Conservation (phyloP, 139 green algal genomes). For the Chlamydomonas sphaeroides region DNA sequence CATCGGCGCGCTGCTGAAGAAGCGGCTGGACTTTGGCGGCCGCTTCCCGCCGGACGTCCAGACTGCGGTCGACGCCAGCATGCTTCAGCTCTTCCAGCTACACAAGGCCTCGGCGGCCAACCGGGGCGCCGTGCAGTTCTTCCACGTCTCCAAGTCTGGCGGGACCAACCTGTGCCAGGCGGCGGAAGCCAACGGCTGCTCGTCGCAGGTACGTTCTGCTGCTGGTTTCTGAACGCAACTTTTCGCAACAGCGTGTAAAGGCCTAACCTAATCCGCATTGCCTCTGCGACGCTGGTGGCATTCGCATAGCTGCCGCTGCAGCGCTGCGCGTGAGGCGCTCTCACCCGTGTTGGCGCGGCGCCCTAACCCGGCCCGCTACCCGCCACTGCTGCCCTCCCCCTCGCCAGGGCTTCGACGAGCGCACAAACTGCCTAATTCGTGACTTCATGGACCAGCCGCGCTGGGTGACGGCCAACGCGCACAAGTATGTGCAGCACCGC, state of each 20-base stretch:
- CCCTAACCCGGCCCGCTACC: too few relatives aligned
- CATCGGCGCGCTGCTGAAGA: slow-evolving; percentile 16
- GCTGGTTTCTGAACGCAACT: too few relatives aligned
- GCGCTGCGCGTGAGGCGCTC: too few relatives aligned
- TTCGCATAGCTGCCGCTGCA: too few relatives aligned
- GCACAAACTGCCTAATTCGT: slow-evolving; percentile 52
- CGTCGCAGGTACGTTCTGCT: too few relatives aligned
- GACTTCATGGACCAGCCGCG: slow-evolving; percentile 44
- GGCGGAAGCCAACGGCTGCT: slow-evolving; percentile 49
- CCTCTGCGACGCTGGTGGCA: too few relatives aligned
- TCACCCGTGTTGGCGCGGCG: too few relatives aligned
- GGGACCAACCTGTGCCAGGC: slow-evolving; percentile 54
- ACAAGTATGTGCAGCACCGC: slow-evolving; percentile 44
- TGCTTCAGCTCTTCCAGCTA: slow-evolving; percentile 51
- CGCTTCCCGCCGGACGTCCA: slow-evolving; percentile 8
- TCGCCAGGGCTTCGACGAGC: slow-evolving; percentile 47
- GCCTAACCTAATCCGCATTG: too few relatives aligned
- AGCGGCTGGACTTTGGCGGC: slow-evolving; percentile 10
- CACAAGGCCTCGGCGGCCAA: slow-evolving; percentile 35
- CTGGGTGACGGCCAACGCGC: slow-evolving; percentile 43
- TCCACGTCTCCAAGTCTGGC: slow-evolving; percentile 59
- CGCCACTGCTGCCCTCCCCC: too few relatives aligned
- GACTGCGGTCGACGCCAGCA: slow-evolving; percentile 8
- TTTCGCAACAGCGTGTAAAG: too few relatives aligned
- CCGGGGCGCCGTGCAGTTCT: slow-evolving; percentile 51